These are phyloP conservation scores for Nannochloropsis oceanica DNA, from an alignment of 108 stramenopile species.

Conservation along the genomic window DNA sequence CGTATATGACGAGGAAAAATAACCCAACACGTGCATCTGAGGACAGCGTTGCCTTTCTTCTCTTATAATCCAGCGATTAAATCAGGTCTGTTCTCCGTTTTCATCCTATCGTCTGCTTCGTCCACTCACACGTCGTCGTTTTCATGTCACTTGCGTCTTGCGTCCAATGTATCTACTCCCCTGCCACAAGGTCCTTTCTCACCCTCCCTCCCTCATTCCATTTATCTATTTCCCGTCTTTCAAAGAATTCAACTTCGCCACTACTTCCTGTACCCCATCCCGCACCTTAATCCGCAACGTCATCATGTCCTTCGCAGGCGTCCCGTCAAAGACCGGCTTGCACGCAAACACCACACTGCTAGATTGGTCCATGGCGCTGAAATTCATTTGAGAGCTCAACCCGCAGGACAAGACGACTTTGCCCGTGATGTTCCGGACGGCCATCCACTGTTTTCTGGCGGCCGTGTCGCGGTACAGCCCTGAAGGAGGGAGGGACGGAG, in stretches of 20 bases:
- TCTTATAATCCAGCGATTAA: no score
- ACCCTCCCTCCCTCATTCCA: not conserved
- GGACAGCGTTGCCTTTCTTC: no score
- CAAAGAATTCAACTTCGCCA: not conserved
- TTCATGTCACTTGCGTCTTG: no score
- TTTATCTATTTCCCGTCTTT: not conserved
- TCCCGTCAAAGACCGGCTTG: not conserved
- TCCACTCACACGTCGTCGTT: no score
- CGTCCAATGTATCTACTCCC: no score
- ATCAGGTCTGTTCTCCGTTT: no score
- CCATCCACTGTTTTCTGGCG: not conserved
- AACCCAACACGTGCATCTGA: no score
- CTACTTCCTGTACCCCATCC: not conserved
- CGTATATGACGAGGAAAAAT: no score
- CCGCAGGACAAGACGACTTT: not conserved
- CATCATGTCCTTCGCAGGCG: not conserved
- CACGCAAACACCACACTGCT: not conserved
- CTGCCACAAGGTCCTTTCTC: no score
- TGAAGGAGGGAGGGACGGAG: not conserved
- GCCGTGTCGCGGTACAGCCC: not conserved
- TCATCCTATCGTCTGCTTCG: no score
- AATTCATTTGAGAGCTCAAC: not conserved
- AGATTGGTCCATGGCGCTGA: not conserved
- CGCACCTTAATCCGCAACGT: not conserved
- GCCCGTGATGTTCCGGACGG: not conserved